Base-by-base conservation (phyloP, 441 rosid species). In the Pelargonium australe region DNA sequence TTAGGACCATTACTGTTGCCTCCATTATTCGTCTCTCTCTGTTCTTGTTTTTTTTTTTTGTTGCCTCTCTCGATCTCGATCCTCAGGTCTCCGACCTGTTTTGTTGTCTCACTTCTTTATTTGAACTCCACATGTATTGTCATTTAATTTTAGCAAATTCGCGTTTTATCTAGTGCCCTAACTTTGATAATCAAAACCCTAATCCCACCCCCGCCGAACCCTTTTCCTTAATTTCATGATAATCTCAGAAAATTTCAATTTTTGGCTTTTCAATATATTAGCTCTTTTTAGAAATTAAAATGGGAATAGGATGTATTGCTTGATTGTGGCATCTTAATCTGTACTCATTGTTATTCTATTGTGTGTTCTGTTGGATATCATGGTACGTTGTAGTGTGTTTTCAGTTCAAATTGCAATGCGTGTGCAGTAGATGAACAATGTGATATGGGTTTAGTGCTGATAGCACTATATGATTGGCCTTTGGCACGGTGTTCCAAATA, bases 141-240 rank as follows among this genome's bases (percentile, higher is more conserved):
- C 41, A 16, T 37, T 62, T 5, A 62, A 62, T 25, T 25, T 62
- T 40, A 62, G 41, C 28, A 62, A 37, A 7, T 62, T 62, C 16
- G 40, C 64, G 23, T 7, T 12, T 5, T 10, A 11, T 25, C 12
- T 3, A 1, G 5, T 62, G 14, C 64, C 64, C 41, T 62, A 62
- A 11, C 64, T 14, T 31, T 62, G 64, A 31, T 28, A 20, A 23
- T 62, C 41, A 62, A 62, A 62, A 62, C 64, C 64, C 64, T 62
- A 62, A 62, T 62, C 40, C 64, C 23, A 10, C 64, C 41, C 6
- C 64, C 12, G 34, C 64, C 64, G 28, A 62, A 62, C 64, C 40
- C 40, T 62, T 61, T 12, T 61, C 31, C n/a, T 11, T 57, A n/a
- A 20, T 61, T 61, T 11, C n/a, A 61, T 7, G 64, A 25, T 23